Conservation (phyloP, 129 eudicot species). For the Artemisia tridentata region DNA sequence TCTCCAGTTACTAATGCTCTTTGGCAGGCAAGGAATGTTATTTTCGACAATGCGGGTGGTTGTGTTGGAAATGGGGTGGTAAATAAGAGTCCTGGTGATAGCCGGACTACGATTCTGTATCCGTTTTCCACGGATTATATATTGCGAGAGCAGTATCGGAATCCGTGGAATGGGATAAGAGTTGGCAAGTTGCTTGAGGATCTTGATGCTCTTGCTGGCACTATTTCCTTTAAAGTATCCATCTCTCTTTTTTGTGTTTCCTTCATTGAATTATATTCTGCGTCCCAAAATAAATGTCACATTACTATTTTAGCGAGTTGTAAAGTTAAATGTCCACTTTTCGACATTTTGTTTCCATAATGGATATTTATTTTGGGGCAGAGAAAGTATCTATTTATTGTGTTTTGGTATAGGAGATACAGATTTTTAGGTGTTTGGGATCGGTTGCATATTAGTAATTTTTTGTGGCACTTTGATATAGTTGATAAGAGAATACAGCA, state of each 20-base stretch:
- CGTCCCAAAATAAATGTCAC: no score
- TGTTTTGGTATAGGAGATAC: no score
- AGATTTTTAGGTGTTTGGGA: no score
- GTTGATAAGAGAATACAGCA: no score
- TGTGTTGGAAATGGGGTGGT: slow-evolving; percentile 23
- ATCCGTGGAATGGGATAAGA: slow-evolving; percentile 90
- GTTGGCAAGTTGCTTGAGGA: slow-evolving; percentile 92
- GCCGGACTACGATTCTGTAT: slow-evolving; percentile 70
- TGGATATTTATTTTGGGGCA: no score
- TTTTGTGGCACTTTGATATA: no score
- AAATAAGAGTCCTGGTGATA: slow-evolving; percentile 50
- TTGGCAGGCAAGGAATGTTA: slow-evolving; percentile 89
- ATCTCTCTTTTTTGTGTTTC: not conserved
- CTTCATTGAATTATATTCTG: not conserved
- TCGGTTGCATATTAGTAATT: no score
- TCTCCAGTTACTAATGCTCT: slow-evolving; percentile 97
- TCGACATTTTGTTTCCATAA: no score
- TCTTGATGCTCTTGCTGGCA: slow-evolving; percentile 97
- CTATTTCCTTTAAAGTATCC: slow-evolving; percentile 82
- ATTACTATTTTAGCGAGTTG: no score
- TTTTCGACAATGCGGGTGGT: slow-evolving; percentile 38
- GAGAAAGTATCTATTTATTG: no score
- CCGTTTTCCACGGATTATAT: slow-evolving; percentile 64
- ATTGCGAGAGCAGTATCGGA: slow-evolving; percentile 87
- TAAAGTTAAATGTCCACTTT: no score